Conservation (phyloP, 2,329 filamentous ascomycete species). For the Aureobasidium sp. region DNA sequence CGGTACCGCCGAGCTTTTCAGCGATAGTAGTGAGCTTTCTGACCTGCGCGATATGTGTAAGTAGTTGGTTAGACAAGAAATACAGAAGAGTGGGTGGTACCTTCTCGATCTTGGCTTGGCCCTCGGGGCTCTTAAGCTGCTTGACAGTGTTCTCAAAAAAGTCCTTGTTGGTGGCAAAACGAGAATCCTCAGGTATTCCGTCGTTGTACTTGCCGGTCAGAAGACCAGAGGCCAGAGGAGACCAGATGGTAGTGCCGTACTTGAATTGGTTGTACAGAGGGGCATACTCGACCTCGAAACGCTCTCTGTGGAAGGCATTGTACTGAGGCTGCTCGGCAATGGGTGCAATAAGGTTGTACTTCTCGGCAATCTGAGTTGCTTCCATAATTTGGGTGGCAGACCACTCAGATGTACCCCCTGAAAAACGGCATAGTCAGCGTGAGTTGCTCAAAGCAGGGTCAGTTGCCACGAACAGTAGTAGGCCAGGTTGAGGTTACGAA, state of each 20-base stretch:
- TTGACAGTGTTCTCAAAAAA: conserved; percentile 53
- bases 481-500: conserved; percentile 50
- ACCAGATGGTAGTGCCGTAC: conserved; percentile 53
- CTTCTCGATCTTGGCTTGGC: conserved; percentile 50
- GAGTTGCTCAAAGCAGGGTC: neutral
- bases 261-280: conserved; percentile 51
- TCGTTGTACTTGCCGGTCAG: conserved; percentile 60
- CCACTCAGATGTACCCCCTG: conserved; percentile 56
- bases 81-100: neutral
- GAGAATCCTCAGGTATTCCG: conserved; percentile 54
- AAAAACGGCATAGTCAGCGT: neutral
- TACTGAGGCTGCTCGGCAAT: conserved; percentile 27
- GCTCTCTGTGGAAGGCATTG: conserved; percentile 49
- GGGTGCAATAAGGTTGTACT: conserved; percentile 54
- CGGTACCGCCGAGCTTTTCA: conserved; percentile 42
- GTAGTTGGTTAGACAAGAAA: neutral
- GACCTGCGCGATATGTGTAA: conserved; percentile 30
- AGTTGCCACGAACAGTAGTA: conserved; percentile 46
- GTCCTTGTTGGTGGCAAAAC: conserved; percentile 52
- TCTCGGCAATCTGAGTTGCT: conserved; percentile 48
- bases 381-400: conserved; percentile 52
- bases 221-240: conserved; percentile 49
- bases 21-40: conserved; percentile 46
- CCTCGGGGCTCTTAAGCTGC: conserved; percentile 43
- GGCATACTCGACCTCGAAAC: conserved; percentile 56